Conservation (phyloP, 129 eudicot species). For the Chrysanthemum lavandulifolium region DNA sequence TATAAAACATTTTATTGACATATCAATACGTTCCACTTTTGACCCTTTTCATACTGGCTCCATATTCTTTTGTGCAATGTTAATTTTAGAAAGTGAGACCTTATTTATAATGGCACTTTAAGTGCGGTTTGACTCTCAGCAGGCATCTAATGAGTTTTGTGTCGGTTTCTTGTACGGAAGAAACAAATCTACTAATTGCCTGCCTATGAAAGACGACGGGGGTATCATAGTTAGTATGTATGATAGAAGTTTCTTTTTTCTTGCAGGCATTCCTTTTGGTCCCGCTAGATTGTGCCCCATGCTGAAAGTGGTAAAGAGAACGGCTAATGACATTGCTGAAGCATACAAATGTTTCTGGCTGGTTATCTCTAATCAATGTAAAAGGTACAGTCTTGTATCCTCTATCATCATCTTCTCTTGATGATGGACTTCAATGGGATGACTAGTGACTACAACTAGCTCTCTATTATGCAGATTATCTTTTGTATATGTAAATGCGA, state of each 20-base stretch:
- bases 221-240: slow-evolving; percentile 19
- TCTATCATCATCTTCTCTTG: slow-evolving; percentile 22
- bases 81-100: slow-evolving; percentile 5
- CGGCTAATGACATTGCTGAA: slow-evolving; percentile 32
- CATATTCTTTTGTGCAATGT: slow-evolving; percentile 1
- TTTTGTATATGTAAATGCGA: background rate
- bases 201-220: slow-evolving; percentile 22
- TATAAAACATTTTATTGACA: slow-evolving; percentile 22
- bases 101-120: background rate
- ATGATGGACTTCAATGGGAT: slow-evolving; percentile 22
- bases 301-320: slow-evolving; percentile 65
- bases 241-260: slow-evolving; percentile 40
- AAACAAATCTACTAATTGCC: background rate
- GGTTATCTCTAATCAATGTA: slow-evolving; percentile 34
- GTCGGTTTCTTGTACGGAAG: slow-evolving; percentile 14
- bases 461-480: slow-evolving; percentile 13
- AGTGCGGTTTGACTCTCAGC: background rate
- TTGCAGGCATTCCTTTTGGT: slow-evolving; percentile 59
- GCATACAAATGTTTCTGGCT: slow-evolving; percentile 29
- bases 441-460: background rate
- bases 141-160: slow-evolving; percentile 16
- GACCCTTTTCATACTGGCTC: slow-evolving; percentile 3
- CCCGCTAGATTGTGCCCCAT: slow-evolving; percentile 61
- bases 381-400: slow-evolving; percentile 40
- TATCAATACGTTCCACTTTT: slow-evolving; percentile 1